A percentile compares a stretch with the other conserved stretches of the same genome.
Conservation (phyloP, 129 eudicot species). For the Silybum marianum region DNA sequence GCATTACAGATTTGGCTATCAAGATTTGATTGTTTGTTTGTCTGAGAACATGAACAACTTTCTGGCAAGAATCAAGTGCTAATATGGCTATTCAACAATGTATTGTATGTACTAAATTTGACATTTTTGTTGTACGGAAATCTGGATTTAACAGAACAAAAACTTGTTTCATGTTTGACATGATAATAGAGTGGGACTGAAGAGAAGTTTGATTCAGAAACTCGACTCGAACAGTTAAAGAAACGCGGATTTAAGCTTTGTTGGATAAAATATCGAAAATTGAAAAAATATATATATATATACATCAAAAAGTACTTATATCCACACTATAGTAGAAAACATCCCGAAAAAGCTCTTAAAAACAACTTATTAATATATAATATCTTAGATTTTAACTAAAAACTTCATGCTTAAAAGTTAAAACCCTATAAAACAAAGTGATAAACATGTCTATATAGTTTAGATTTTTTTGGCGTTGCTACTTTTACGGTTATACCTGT, state of each 20-base stretch:
- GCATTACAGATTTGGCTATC: conserved; percentile 23
- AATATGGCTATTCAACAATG: conserved; percentile 19
- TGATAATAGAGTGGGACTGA: not conserved
- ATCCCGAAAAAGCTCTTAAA: no score
- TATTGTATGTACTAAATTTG: conserved; percentile 6
- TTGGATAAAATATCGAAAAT: no score
- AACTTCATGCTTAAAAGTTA: no score
- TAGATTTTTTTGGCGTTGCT: no score
- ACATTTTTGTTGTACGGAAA: not conserved
- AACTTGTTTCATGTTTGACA: not conserved
- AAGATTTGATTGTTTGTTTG: conserved; percentile 24
- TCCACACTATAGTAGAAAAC: no score
- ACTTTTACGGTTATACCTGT: no score
- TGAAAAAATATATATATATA: no score
- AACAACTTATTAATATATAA: no score
- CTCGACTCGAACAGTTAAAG: not conserved
- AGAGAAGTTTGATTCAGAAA: not conserved
- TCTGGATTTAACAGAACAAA: not conserved
- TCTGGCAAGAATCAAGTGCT: conserved; percentile 22
- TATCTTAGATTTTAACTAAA: no score
- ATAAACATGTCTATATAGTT: no score
- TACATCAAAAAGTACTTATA: no score
- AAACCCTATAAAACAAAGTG: no score
- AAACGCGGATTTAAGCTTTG: not conserved
- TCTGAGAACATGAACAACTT: conserved; percentile 18